A percentile compares a stretch with the other conserved stretches of the same genome.
These are phyloP conservation scores for Vanrija sp. DNA, from an alignment of 1,284 basidiomycete species.

Conservation along the genomic window DNA sequence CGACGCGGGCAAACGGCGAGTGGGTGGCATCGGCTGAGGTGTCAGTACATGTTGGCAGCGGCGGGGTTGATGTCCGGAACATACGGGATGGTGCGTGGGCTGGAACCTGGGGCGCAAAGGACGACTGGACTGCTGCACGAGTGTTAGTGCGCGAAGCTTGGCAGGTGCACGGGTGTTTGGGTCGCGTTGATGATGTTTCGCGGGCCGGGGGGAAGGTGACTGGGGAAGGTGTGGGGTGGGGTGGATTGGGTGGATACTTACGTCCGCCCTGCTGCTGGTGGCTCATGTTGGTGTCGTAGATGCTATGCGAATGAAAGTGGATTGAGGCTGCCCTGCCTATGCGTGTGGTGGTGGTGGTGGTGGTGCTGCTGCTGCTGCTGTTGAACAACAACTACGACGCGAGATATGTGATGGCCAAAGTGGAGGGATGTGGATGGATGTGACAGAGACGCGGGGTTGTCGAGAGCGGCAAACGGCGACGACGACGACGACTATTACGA, in stretches of 20 bases:
- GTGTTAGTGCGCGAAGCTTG: neutral
- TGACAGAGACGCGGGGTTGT: neutral
- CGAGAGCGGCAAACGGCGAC: neutral
- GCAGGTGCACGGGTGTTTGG: neutral
- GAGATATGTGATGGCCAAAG: neutral
- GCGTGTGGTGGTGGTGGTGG: neutral
- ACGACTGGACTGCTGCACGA: constrained; percentile 7
- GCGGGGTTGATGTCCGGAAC: neutral
- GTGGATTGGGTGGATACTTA: constrained; percentile 1
- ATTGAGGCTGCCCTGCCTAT: neutral
- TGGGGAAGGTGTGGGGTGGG: neutral
- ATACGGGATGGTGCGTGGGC: neutral
- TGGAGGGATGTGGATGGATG: neutral
- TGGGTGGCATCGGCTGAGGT: constrained; percentile 43
- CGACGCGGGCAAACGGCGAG: constrained; percentile 68
- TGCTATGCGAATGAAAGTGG: neutral
- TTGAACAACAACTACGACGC: neutral
- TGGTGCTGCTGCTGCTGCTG: neutral
- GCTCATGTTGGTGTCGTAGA: neutral
- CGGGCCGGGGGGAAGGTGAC: too few relatives aligned
- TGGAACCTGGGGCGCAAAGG: too few relatives aligned
- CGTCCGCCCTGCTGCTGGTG: constrained; percentile 7
- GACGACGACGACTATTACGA: too few relatives aligned
- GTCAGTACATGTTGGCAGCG: neutral
- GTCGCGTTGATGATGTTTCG: too few relatives aligned